Evolutionary conservation across 1,139 yeast genomes (phyloP).

Genomic region (Yamadazyma mexicana): DNA sequence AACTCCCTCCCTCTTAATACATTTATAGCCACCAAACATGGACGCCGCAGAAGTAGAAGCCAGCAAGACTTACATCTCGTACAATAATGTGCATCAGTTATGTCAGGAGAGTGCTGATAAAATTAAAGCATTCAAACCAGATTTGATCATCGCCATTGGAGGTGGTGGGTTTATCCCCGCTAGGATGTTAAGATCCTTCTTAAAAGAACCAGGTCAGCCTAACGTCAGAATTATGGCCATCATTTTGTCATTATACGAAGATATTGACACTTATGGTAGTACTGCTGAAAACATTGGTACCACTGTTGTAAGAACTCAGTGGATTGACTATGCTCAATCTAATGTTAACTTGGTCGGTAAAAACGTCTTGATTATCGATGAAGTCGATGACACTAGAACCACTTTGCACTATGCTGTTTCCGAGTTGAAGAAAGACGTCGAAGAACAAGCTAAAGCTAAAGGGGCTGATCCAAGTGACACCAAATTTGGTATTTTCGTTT

Average conservation of each 20-base stretch:
- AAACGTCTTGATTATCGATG: slow-evolving; percentile 82
- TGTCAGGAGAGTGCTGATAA: slow-evolving; percentile 82
- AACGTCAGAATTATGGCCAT: slow-evolving; percentile 94
- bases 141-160: slow-evolving; percentile 84
- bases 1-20: slow-evolving; percentile 4
- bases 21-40: slow-evolving; percentile 19
- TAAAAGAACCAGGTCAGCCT: slow-evolving; percentile 82
- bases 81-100: slow-evolving; percentile 89
- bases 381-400: slow-evolving; percentile 94
- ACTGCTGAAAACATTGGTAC: slow-evolving; percentile 71
- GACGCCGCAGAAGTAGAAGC: slow-evolving; percentile 35
- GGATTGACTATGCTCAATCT: slow-evolving; percentile 84
- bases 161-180: slow-evolving; percentile 98
- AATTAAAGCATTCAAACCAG: slow-evolving; percentile 74
- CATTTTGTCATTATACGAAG: slow-evolving; percentile 87
- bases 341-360: slow-evolving; percentile 71
- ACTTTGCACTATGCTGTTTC: slow-evolving; percentile 89
- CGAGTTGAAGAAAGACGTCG: slow-evolving; percentile 84
- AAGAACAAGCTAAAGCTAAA: slow-evolving; percentile 49
- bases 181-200: slow-evolving; percentile 85
- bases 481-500: slow-evolving; percentile 83
- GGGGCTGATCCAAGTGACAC: slow-evolving; percentile 58
- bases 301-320: slow-evolving; percentile 89
- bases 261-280: slow-evolving; percentile 60
- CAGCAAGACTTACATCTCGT: slow-evolving; percentile 78